Evolutionary conservation across 2,329 filamentous ascomycete species (phyloP).

Genomic region (Rhynchosporium agropyri): DNA sequence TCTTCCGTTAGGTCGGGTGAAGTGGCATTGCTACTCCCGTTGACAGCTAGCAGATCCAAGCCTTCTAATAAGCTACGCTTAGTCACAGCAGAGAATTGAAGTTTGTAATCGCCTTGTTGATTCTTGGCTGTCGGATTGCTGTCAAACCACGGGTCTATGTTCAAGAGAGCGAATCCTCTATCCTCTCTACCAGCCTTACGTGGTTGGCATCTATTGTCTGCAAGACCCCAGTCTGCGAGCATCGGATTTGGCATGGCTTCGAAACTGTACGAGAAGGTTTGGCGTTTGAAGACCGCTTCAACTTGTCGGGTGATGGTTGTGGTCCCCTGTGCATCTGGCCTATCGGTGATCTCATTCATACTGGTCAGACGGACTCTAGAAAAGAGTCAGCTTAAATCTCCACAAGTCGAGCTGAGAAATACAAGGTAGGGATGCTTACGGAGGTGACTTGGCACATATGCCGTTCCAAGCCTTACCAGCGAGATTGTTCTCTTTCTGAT

Average conservation of each 20-base stretch:
- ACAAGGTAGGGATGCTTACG: too few species aligned
- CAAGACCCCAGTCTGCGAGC: slow-evolving; percentile 13
- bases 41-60: too few species aligned
- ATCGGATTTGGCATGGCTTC: slow-evolving; percentile 12
- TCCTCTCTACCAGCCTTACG: slow-evolving; percentile 11
- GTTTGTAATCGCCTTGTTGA: too few species aligned
- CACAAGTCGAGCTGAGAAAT: too few species aligned
- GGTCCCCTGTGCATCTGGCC: not conserved
- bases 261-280: not conserved
- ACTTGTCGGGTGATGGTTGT: not conserved
- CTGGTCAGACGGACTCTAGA: too few species aligned
- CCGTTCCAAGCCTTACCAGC: slow-evolving; percentile 12
- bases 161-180: slow-evolving; percentile 13
- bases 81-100: too few species aligned
- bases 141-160: slow-evolving; percentile 8
- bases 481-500: slow-evolving; percentile 3
- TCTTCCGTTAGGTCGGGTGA: too few species aligned
- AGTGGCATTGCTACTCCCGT: too few species aligned
- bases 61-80: too few species aligned
- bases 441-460: not conserved
- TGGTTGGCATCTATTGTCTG: slow-evolving; percentile 17
- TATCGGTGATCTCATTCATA: too few species aligned
- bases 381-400: too few species aligned
- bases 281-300: not conserved
- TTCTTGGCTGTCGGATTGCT: too few species aligned